These are phyloP conservation scores for Triangularia setosa DNA, from an alignment of 2,329 filamentous ascomycete genomes.

Conservation along the genomic window DNA sequence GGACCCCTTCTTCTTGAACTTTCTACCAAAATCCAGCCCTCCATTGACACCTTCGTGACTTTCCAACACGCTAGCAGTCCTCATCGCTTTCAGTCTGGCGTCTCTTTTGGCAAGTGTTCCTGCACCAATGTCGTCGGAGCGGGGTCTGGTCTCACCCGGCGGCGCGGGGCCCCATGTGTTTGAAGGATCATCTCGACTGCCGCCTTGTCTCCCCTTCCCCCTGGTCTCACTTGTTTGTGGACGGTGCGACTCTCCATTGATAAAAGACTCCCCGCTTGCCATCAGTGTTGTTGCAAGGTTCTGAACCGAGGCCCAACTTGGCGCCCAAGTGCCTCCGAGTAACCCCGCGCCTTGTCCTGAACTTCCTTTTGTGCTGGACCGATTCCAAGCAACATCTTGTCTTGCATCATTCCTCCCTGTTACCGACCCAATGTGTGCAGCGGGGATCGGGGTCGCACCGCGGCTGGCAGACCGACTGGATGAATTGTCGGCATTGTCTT, in stretches of 20 bases:
- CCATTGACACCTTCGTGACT: conserved; percentile 58
- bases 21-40: conserved; percentile 51
- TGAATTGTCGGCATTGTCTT: conserved; percentile 27
- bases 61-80: conserved; percentile 57
- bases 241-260: conserved; percentile 33
- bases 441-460: conserved; percentile 42
- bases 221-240: conserved; percentile 30
- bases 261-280: conserved; percentile 31
- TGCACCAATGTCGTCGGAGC: conserved; percentile 47
- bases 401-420: conserved; percentile 28
- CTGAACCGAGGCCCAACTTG: conserved; percentile 54
- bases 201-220: conserved; percentile 28
- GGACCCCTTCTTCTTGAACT: conserved; percentile 64
- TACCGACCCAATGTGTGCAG: conserved; percentile 35
- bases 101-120: conserved; percentile 53
- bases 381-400: conserved; percentile 12
- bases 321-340: conserved; percentile 48
- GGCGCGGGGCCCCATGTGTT: conserved; percentile 50
- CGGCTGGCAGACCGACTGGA: conserved; percentile 35
- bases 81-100: conserved; percentile 51
- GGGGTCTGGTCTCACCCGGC: conserved; percentile 36
- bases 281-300: conserved; percentile 49
- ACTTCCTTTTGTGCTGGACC: conserved; percentile 14
- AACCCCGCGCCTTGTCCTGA: conserved; percentile 38
- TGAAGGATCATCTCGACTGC: conserved; percentile 20